Evolutionary conservation across 1,284 basidiomycete species (phyloP).

Genomic region (Naganishia liquefaciens): DNA sequence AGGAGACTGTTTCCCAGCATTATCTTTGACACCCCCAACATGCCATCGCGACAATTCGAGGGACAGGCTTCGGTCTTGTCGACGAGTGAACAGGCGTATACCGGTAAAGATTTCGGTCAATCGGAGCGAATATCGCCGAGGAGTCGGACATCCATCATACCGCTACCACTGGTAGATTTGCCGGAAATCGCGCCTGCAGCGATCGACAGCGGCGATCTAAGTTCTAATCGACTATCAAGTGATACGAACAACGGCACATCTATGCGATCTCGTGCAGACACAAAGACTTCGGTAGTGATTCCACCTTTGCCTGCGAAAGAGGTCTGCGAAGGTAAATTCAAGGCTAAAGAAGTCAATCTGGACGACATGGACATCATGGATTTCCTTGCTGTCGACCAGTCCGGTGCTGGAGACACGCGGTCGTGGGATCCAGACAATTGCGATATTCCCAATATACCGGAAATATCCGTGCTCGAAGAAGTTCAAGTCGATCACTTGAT

Average conservation of each 20-base stretch:
- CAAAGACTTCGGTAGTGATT: neutral
- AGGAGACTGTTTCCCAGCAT: slow-evolving; percentile 22
- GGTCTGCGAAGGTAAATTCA: slow-evolving; percentile 2
- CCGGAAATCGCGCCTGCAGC: neutral
- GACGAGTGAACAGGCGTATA: neutral
- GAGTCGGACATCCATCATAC: neutral
- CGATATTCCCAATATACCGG: slow-evolving; percentile 16
- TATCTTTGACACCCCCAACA: slow-evolving; percentile 9
- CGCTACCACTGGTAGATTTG: neutral
- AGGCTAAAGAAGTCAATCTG: slow-evolving; percentile 22
- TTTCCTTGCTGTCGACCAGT: slow-evolving; percentile 26
- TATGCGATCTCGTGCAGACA: neutral
- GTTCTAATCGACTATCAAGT: neutral
- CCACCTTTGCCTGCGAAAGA: neutral
- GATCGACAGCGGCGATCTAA: neutral
- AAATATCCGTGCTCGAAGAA: slow-evolving; percentile 13
- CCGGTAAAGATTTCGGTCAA: neutral
- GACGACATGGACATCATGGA: slow-evolving; percentile 32
- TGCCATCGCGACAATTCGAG: slow-evolving; percentile 25
- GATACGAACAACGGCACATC: neutral
- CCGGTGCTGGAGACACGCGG: neutral
- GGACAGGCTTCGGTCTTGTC: neutral
- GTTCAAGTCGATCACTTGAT: slow-evolving; percentile 19
- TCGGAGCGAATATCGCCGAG: neutral
- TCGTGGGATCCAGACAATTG: slow-evolving; percentile 23